A percentile compares a stretch with the other conserved stretches of the same genome.
phyloP scores from a whole-genome alignment of 2,329 filamentous ascomycete species.

The Clarireedia sp. region DNA sequence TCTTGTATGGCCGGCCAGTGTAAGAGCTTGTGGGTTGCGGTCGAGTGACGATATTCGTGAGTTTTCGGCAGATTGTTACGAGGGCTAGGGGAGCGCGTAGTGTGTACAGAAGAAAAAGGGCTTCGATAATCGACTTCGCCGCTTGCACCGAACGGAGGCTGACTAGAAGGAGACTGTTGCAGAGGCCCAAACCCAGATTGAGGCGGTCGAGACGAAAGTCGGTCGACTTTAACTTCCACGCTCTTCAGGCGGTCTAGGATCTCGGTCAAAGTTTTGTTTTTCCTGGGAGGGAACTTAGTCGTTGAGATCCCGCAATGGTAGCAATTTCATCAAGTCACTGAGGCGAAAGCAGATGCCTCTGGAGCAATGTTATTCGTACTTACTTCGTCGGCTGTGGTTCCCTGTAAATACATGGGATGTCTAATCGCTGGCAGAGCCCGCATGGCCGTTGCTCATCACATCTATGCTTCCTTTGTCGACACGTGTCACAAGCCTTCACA shows the following conservation, averaged over 20 bases:
- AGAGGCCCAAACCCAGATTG: constrained; percentile 16
- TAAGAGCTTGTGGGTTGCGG: constrained; percentile 44
- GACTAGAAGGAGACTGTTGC: constrained; percentile 23
- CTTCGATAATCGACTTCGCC: constrained; percentile 15
- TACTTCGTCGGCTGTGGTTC: constrained; percentile 57
- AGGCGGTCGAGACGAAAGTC: constrained; percentile 17
- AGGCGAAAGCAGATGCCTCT: too few relatives aligned
- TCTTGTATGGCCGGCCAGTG: constrained; percentile 41
- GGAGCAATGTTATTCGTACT: constrained; percentile 25
- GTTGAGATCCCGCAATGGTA: neutral
- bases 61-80: constrained; percentile 11
- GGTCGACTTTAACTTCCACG: constrained; percentile 49
- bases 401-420: constrained; percentile 51
- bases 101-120: constrained; percentile 17
- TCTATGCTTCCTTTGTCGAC: constrained; percentile 53
- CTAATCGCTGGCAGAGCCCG: constrained; percentile 48
- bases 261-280: constrained; percentile 54
- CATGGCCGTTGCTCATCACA: constrained; percentile 57
- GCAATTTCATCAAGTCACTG: neutral
- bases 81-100: constrained; percentile 8
- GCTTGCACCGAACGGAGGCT: constrained; percentile 15
- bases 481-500: constrained; percentile 49
- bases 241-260: constrained; percentile 49
- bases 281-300: constrained; percentile 34
- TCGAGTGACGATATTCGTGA: constrained; percentile 23